Evolutionary conservation across 768 basidiomycete genomes (phyloP).

Genomic region (Lentinula aciculospora): DNA sequence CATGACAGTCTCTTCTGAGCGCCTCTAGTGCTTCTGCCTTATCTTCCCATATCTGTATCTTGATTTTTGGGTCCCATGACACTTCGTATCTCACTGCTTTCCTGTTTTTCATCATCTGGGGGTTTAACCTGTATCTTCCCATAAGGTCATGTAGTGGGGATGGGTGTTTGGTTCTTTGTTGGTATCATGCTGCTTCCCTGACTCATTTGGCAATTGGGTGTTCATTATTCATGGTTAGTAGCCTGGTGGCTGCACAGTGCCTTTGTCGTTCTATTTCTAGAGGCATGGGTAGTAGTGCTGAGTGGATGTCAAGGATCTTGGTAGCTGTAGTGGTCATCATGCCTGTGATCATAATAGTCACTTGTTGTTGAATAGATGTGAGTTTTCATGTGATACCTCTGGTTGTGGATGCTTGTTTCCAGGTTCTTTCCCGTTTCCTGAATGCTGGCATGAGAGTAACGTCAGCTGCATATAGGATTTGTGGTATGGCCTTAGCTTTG

Average conservation of each 20-base stretch:
- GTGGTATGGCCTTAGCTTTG: neutral
- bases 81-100: neutral
- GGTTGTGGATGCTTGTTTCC: neutral
- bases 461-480: neutral
- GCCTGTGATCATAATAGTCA: neutral
- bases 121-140: neutral
- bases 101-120: neutral
- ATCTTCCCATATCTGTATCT: no score
- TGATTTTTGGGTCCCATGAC: neutral
- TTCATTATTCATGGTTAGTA: constrained; percentile 1
- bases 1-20: no score
- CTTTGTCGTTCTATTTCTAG: constrained; percentile 5
- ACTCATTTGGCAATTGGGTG: constrained; percentile 1
- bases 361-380: neutral
- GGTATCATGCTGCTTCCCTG: no score
- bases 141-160: constrained; percentile 14
- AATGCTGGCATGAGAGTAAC: neutral
- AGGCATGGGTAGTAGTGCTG: constrained; percentile 10
- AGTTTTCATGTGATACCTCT: neutral
- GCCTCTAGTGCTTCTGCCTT: no score
- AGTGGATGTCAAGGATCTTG: constrained; percentile 9
- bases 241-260: neutral
- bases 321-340: constrained; percentile 8
- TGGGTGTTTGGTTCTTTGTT: neutral
- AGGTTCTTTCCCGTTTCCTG: neutral